Percentiles rank a stretch among this genome's conserved stretches.
These are phyloP conservation scores for Pinus tabuliformis DNA, from an alignment of 75 land plant genomes.

Conservation along the genomic window DNA sequence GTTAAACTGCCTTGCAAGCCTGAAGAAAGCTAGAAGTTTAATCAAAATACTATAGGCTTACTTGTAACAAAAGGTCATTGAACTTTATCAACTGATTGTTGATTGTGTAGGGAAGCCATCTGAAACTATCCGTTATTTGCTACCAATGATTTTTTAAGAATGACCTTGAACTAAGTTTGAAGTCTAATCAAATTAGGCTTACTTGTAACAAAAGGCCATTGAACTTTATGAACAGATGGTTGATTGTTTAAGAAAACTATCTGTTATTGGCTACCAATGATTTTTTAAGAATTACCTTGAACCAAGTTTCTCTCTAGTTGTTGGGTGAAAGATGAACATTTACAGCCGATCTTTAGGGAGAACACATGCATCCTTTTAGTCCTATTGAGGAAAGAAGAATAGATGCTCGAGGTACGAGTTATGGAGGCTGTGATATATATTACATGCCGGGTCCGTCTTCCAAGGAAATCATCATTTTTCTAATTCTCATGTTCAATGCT, in stretches of 20 bases:
- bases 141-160: too few species aligned
- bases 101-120: neutral
- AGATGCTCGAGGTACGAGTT: neutral
- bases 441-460: neutral
- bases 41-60: neutral
- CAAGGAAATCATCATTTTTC: neutral
- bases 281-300: neutral
- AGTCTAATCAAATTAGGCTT: neutral
- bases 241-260: neutral
- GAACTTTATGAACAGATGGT: neutral
- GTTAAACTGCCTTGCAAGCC: slow-evolving; percentile 3
- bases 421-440: neutral
- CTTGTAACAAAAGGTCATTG: neutral
- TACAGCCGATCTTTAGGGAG: neutral
- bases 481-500: too few species aligned
- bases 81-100: neutral
- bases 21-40: neutral
- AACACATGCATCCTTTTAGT: neutral
- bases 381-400: neutral
- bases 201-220: neutral
- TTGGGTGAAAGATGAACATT: neutral
- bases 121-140: neutral
- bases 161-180: neutral
- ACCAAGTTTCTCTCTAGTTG: neutral
- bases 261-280: neutral